phyloP scores from a whole-genome alignment of 805 yeast species.

The Candida parachauliodes region DNA sequence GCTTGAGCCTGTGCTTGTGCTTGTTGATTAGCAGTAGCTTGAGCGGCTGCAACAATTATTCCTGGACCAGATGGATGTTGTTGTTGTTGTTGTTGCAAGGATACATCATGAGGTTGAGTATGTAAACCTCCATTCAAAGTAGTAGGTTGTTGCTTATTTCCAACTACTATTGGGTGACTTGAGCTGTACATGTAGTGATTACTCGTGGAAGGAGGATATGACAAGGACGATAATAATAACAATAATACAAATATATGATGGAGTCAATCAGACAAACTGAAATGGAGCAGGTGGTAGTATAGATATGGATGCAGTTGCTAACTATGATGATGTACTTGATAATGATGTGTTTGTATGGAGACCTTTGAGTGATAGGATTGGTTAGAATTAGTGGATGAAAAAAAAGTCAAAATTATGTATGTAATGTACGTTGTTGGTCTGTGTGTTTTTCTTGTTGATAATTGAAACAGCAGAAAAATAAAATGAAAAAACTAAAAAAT shows the following conservation, averaged over 20 bases:
- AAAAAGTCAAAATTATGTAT: neutral
- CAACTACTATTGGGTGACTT: slow-evolving; percentile 7
- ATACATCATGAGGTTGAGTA: slow-evolving; percentile 3
- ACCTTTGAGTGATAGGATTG: no score
- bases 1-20: slow-evolving; percentile 2
- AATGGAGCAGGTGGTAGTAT: no score
- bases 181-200: slow-evolving; percentile 4
- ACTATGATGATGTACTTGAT: no score
- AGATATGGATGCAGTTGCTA: no score
- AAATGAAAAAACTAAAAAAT: neutral
- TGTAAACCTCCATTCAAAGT: slow-evolving; percentile 9
- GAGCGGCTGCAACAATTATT: slow-evolving; percentile 7
- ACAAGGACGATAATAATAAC: no score
- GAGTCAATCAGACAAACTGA: no score
- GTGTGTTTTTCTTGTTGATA: slow-evolving; percentile 1
- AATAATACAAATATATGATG: no score
- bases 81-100: slow-evolving; percentile 21
- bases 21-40: slow-evolving; percentile 6
- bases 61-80: slow-evolving; percentile 5
- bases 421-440: slow-evolving; percentile 1
- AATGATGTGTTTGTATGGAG: no score
- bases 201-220: no score
- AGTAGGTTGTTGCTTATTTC: slow-evolving; percentile 9
- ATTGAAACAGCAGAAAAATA: neutral
- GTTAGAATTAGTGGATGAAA: no score